Base-by-base conservation (phyloP, 257 asterid species). In the Striga asiatica region DNA sequence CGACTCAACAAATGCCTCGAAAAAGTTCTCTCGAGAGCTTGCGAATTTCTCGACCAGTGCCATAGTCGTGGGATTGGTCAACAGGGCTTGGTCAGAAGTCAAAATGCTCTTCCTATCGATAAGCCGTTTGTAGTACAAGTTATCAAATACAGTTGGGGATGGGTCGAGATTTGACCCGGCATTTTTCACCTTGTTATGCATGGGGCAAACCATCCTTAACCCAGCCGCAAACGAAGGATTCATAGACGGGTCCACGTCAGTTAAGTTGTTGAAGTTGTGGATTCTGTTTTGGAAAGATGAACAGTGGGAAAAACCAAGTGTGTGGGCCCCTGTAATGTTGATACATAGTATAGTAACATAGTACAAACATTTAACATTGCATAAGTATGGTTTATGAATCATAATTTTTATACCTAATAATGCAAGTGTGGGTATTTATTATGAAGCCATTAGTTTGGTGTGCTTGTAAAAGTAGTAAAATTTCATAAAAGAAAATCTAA, bases 241-340 rank as follows among this genome's bases (percentile, higher is more conserved):
- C 70, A 83, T 0, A 2, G 89, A 60, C 0, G 95, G 95, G 29
- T 89, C 95, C 8, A 85, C 64, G 20, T 71, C 71, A 8, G 50
- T 70, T 18, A 22, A 41, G 3, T 17, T 50, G 76, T 66, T 74
- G 65, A 89, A 89, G 47, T 76, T 77, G 81, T 85, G 93, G 79
- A 89, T 82, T 58, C 95, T 72, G 64, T 85, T 89, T 54, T 85
- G 85, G 84, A 89, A 85, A 7, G 95, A 89, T 19, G 86, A 81
- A 34, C 95, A 89, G 47, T 83, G 95, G 57, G 97, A 75, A 73
- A 89, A 89, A 6, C 95, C 97, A 0, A 85, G 81, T 2, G 93
- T 89, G 66, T 89, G 97, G 2, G 95, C 97, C 72, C 97, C 95
- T 88, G 75, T 54, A 69, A 17, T 14, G 2, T 10, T n/a, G n/a